Base-by-base conservation (phyloP, 2,329 filamentous ascomycete genomes). In the Ophiocordyceps camponoti-rufipedis region DNA sequence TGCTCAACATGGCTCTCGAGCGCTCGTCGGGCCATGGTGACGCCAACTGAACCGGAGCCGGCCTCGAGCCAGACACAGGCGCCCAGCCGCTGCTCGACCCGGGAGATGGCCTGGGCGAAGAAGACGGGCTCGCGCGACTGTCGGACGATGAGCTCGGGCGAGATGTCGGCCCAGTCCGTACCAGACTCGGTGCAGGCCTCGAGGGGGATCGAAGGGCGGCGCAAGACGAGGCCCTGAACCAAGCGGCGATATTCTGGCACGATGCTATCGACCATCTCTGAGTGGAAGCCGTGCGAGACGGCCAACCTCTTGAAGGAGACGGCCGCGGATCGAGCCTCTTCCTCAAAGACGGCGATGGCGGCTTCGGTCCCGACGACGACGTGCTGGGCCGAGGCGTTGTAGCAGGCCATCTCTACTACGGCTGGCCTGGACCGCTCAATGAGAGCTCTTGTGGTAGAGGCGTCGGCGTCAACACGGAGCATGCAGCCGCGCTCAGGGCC, bases 91-190 rank as follows among this genome's bases (percentile, higher is more conserved):
- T 46, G 43, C 8, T 48, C 48, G 0, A 63, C 32, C 14, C 61
- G 47, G 7, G 52, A 42, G 1, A 61, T 35, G 1, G 60, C 59
- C 8, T 59, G 49, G 18, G 49, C n/a, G 42, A 63, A 62, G 45
- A 51, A 61, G 0, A 65, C 62, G 0, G 60, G 58, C 2, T 54
- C 29, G 2, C 61, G 53, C 33, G 55, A 58, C 18, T 65, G 62
- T 8, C 53, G 41, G 0, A 52, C 52, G 9, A 62, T 42, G 3
- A 50, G 49, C 1, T 49, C 46, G 4, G 47, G n/a, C 1, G 41
- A 46, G 2, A 49, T 45, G 1, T 31, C 45, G 4, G 46, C 48
- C 12, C 54, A 23, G 53, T 18, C n/a, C 45, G 35, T 8, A 46
- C 46, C 33, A 55, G 45, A 2, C 9, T 18, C 13, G 9, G 48